phyloP scores from a whole-genome alignment of 495 filamentous ascomycete genomes.

The Penicillium subrubescens region DNA sequence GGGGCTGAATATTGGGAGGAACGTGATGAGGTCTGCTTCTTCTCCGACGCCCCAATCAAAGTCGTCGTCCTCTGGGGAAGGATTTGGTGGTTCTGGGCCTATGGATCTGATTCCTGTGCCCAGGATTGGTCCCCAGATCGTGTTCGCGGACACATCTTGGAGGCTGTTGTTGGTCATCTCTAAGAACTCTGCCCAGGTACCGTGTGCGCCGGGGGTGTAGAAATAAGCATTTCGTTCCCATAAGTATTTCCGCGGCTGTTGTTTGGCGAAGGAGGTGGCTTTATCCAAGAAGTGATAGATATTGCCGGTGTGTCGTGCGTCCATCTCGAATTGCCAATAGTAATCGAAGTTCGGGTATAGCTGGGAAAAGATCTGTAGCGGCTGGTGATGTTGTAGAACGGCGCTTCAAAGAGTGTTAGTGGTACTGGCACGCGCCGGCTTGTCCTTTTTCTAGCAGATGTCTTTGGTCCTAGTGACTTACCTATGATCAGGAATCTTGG shows the following conservation, averaged over 20 bases:
- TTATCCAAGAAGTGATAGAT: conserved; percentile 69
- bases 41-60: conserved; percentile 75
- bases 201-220: conserved; percentile 68
- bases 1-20: conserved; percentile 71
- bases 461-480: conserved; percentile 6
- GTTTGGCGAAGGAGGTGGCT: conserved; percentile 57
- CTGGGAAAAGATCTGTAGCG: conserved; percentile 58
- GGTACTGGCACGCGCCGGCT: not conserved
- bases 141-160: conserved; percentile 29
- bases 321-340: conserved; percentile 78
- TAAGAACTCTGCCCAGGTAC: conserved; percentile 58
- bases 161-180: conserved; percentile 49
- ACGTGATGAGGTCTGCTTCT: conserved; percentile 73
- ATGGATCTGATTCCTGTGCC: conserved; percentile 52
- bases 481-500: conserved; percentile 31
- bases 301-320: conserved; percentile 70
- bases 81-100: conserved; percentile 60
- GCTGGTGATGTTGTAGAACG: conserved; percentile 35
- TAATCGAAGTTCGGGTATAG: conserved; percentile 71
- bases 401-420: conserved; percentile 14
- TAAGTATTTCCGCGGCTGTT: conserved; percentile 65
- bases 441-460: not conserved
- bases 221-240: conserved; percentile 77
- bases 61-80: conserved; percentile 56
- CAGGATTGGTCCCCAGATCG: conserved; percentile 61